Base-by-base conservation (phyloP, 169 alveolate genomes). In the Plasmodium fragile region DNA sequence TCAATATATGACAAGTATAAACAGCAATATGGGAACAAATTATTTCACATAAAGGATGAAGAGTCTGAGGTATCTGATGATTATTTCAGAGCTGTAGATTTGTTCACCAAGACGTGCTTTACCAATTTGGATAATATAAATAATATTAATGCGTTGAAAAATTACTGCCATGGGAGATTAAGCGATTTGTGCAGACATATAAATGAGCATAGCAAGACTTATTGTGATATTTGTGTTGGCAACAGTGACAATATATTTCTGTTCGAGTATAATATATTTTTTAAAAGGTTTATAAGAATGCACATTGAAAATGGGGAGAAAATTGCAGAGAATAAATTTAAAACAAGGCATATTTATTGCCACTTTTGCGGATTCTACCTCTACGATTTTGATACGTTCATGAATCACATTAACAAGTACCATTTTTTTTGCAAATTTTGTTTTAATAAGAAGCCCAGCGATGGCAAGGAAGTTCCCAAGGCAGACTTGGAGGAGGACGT, bases 1-100 rank as follows among this genome's bases (percentile, higher is more conserved):
- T 91, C 94, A 1, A 91, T 91, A 91, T 91, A 91, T 91, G 94
- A 91, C 73, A 79, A 71, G 43, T 91, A 91, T 81, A n/a, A n/a
- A n/a, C 94, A 91, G n/a, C 94, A 91, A 71, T 59, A 80, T 91
- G 73, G 81, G 16, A 79, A 52, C 32, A 41, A 43, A 45, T n/a
- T 71, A 45, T 25, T n/a, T 81, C n/a, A 39, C 36, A 91, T 91
- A 43, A 81, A 22, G 10, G 94, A 91, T 10, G 81, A 41, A 36
- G 94, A 91, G 25, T 91, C 94, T 1, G 94, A 81, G 22, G 7
- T 36, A 39, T 80, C 94, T 0, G 94, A 91, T 81, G 84, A 91
- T 43, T 91, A 81, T 91, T 91, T 91, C 75, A 70, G 83, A 43
- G 94, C 82, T 80, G 59, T 91, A 4, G 94, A 91, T 72, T 71